Percentiles rank a stretch among this genome's conserved stretches.
Evolutionary conservation across 1,284 basidiomycete genomes (phyloP).

Genomic region (Phenoliferia sp.): DNA sequence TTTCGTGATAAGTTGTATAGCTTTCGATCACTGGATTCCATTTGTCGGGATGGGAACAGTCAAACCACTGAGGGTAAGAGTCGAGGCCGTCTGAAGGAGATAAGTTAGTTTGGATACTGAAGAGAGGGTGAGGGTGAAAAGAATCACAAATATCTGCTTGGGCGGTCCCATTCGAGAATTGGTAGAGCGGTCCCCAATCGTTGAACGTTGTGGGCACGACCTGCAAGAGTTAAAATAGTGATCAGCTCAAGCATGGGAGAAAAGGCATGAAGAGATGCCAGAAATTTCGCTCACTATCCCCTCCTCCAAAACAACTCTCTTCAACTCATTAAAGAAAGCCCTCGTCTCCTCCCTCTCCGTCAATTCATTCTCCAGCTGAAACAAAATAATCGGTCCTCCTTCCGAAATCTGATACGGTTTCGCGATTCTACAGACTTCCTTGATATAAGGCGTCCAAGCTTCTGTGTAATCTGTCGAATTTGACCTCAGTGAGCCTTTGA

Average conservation of each 20-base stretch:
- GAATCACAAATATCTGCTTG: background rate
- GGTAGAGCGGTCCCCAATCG: background rate
- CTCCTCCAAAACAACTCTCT: background rate
- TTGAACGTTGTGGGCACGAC: background rate
- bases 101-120: background rate
- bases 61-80: background rate
- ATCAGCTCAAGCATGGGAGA: no score
- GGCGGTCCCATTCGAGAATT: background rate
- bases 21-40: background rate
- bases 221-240: background rate
- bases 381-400: background rate
- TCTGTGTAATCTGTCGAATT: background rate
- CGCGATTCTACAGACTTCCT: background rate
- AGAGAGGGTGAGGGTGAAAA: background rate
- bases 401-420: background rate
- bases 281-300: background rate
- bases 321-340: background rate
- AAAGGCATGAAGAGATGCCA: no score
- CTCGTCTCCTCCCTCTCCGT: background rate
- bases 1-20: background rate
- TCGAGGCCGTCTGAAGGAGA: background rate
- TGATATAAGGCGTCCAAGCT: background rate
- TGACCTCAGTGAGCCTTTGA: background rate
- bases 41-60: background rate
- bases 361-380: background rate